Base-by-base conservation (phyloP, 176 grass and related monocot genomes). In the Aechmea fasciata region DNA sequence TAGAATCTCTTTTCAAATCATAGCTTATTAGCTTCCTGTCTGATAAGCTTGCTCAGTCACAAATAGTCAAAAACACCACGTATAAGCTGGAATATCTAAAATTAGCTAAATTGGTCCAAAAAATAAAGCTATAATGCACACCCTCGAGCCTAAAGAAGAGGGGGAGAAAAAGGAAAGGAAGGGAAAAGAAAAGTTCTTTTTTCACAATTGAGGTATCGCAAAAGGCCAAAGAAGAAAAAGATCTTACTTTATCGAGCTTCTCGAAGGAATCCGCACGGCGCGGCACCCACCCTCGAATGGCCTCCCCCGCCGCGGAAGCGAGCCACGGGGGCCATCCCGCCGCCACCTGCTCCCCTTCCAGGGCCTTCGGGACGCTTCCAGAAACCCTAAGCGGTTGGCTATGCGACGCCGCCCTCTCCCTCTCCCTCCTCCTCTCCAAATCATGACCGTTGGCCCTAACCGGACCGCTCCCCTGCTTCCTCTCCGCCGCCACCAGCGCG, bases 211-310 rank as follows among this genome's bases (percentile, higher is more conserved):
- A 41, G 33, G 33, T 41, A 19, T 10, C 17, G 9, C 20, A 61
- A 61, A 61, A 70, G 55, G 11, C 3, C 11, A 50, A 74, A 26
- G 67, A 69, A 47, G 48, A 67, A 65, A 12, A 50, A 48, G 19
- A 65, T 2, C 48, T 71, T 48, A 93, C 95, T 87, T 99, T 99
- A 77, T 99, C 95, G 50, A 99, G 95, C 83, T 99, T 99, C 84
- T 99, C 95, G 67, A 99, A 99, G 2, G 95, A 88, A 84, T 99
- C 95, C 3, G 95, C 95, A 47, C 84, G 84, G 61, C 95, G 95
- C 0, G 95, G 95, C 22, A 99, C 84, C 95, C 95, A 99, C 3
- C 95, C 95, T n/a, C 82, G 82, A 52, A 99, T 88, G 72, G 95
- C 95, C 71, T 99, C 95, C 51, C 82, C 80, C 1, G 95, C 95